Evolutionary conservation across 2,329 filamentous ascomycete genomes (phyloP).

Genomic region (Triangularia setosa): DNA sequence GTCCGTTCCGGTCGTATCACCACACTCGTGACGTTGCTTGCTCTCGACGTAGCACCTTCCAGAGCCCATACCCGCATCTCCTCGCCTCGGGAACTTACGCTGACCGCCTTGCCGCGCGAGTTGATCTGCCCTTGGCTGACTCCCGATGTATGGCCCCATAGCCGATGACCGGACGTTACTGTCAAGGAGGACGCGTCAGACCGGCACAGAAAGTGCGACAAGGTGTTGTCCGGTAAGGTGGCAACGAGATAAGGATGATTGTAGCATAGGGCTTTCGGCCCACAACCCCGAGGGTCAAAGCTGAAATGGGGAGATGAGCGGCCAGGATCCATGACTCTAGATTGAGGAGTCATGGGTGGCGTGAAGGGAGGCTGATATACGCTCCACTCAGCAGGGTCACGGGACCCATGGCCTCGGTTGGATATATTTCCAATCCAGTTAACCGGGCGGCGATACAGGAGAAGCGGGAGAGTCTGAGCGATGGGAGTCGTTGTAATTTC

Average conservation of each 20-base stretch:
- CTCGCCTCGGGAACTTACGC: constrained; percentile 75
- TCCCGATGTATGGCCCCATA: constrained; percentile 90
- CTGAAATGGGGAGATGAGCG: background rate
- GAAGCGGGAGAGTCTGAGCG: constrained; percentile 35
- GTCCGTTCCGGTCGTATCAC: constrained; percentile 44
- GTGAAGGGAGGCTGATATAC: constrained; percentile 15
- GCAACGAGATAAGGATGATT: constrained; percentile 81
- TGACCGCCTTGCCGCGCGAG: constrained; percentile 80
- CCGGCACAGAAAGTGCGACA: constrained; percentile 76
- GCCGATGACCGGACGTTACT: constrained; percentile 68
- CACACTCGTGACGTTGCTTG: constrained; percentile 38
- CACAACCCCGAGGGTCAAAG: constrained; percentile 27
- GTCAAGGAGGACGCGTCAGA: constrained; percentile 63
- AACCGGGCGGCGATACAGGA: background rate
- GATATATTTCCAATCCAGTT: constrained; percentile 24
- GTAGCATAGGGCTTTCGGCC: constrained; percentile 64
- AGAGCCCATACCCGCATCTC: constrained; percentile 87
- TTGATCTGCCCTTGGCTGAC: constrained; percentile 84
- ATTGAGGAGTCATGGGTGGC: constrained; percentile 28
- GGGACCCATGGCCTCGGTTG: background rate
- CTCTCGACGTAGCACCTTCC: constrained; percentile 57
- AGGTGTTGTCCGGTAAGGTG: constrained; percentile 81
- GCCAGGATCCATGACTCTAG: background rate
- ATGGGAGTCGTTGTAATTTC: constrained; percentile 38
- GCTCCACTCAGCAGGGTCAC: background rate